Base-by-base conservation (phyloP, 345 rosid genomes). In the Linum lewisii region DNA sequence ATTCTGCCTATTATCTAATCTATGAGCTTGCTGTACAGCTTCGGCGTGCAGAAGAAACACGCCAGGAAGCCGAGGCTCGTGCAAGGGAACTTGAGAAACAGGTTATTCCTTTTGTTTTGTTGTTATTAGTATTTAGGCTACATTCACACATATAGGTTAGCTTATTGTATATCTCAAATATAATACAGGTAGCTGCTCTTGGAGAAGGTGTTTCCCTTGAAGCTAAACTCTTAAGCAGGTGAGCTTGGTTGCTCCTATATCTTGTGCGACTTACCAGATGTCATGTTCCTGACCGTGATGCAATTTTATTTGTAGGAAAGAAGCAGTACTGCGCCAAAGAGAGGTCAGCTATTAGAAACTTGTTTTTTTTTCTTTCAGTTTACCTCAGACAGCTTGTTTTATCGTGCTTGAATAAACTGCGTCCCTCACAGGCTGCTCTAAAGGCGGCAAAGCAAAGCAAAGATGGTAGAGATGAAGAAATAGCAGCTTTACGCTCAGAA, bases 11-110 rank as follows among this genome's bases (percentile, higher is more conserved):
- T 66, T 61, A 70, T 65, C 29, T 69, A 65, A 42, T 70, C 57
- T 42, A 42, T 69, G 61, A 67, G 25, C 49, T 57, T 62, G 56
- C 32, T 57, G 22, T 77, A 62, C 84, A 93, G 99, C 90, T 94
- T 66, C 90, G 71, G 1, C 63, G 20, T 52, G 90, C 86, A 19
- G 97, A 94, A 79, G 96, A 84, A 65, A 86, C 77, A 73, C 85
- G 78, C 0, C 82, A 79, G 79, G 97, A 90, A 75, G 85, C 88
- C 22, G 97, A 87, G 71, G 87, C 99, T 52, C 82, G 97, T 78
- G 88, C 95, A 22, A 82, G 81, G 75, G 97, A 87, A 79, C 95
- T 94, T 42, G 99, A 94, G 78, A 94, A 94, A 78, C 99, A 94
- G 96, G 99, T 86, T 25, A 21, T 64, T 45, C 34, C 38, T 37